Base-by-base conservation (phyloP, 164 flowering plant species). In the Paratinospora sagittata region DNA sequence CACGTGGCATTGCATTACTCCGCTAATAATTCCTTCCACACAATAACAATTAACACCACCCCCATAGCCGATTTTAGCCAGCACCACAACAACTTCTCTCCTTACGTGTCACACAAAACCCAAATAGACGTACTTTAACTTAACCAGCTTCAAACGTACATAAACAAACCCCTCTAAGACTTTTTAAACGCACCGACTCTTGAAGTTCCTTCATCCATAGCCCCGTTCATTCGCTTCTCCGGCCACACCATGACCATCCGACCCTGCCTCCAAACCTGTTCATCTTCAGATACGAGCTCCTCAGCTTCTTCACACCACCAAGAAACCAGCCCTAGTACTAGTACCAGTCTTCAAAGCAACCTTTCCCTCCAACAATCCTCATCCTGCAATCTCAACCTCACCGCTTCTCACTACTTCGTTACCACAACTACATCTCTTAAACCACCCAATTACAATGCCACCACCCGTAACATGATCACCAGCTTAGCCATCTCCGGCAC, bases 281-380 rank as follows among this genome's bases (percentile, higher is more conserved):
- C 21, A 17, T 43, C 49, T 33, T 70, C 80, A 33, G 76, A 74
- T 24, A 47, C 75, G 4, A 76, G 70, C 60, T 64, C 33, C 57
- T 65, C 82, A 36, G 66, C 64, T 69, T 21, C 75, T 0, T 78
- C 77, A 47, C 62, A 57, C 57, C 67, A 73, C 10, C 43, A 39
- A 39, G 5, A 39, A 36, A 13, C 13, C 19, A 75, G 76, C 70
- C 63, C 68, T 72, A 62, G 43, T n/a, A 60, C 26, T 57, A 81
- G 79, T 78, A 52, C 63, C 67, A 80, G 80, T 77, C 82, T 86
- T 33, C 77, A 85, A 6, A 79, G 84, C 83, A 81, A 82, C 61
- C 84, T 85, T 63, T 87, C 89, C 14, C 80, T 88, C 67, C 84
- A 79, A 67, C 75, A 74, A 9, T 70, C 76, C 71, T 63, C 78